These are phyloP conservation scores for Eucalyptus shirleyi DNA, from an alignment of 345 rosid species.

Conservation along the genomic window DNA sequence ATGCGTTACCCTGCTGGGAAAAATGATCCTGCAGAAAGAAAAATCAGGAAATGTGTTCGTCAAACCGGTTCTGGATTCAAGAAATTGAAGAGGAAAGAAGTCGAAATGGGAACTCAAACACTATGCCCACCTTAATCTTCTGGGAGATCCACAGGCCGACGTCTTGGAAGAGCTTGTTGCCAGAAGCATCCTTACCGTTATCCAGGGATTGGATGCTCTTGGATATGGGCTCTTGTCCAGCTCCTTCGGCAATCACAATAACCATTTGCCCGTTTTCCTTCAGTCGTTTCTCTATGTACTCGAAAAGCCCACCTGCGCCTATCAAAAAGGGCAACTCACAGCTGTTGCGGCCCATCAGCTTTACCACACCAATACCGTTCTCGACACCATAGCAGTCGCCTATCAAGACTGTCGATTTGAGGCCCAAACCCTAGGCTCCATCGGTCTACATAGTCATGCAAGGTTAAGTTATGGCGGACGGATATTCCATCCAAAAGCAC, in stretches of 20 bases:
- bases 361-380: no score
- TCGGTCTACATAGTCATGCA: not conserved
- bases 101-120: not conserved
- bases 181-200: constrained; percentile 58
- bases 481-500: not conserved
- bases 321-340: no score
- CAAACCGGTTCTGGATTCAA: not conserved
- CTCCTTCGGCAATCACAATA: constrained; percentile 79
- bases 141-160: constrained; percentile 65
- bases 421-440: not conserved
- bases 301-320: constrained; percentile 69
- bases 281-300: constrained; percentile 46
- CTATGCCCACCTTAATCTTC: constrained; percentile 37
- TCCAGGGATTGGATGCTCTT: constrained; percentile 28
- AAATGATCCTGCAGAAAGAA: constrained; percentile 43
- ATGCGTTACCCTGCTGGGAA: constrained; percentile 10
- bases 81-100: not conserved
- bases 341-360: no score
- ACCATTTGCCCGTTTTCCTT: constrained; percentile 83
- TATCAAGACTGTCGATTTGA: not conserved
- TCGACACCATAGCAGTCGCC: not conserved
- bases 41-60: not conserved
- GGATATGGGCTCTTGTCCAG: constrained; percentile 60
- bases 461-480: not conserved
- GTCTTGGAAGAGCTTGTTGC: constrained; percentile 78